These are phyloP conservation scores for Babesia bovis DNA, from an alignment of 169 alveolate species.

Conservation along the genomic window DNA sequence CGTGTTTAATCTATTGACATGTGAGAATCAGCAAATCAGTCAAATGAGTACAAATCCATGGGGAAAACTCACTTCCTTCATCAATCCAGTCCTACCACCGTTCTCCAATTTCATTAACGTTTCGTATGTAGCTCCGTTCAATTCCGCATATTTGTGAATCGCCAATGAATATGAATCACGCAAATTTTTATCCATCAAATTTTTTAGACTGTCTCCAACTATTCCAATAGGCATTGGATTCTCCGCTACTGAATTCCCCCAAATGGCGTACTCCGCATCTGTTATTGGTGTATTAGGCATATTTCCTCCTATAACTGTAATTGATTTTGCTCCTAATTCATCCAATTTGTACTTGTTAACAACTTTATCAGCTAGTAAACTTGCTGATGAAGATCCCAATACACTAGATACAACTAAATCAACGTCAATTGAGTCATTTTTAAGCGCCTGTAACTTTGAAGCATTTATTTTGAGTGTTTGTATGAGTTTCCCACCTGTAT, in stretches of 20 bases:
- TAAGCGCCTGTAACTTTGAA: conserved; percentile 18
- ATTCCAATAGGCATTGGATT: conserved; percentile 68
- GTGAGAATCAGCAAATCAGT: neutral
- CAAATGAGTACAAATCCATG: neutral
- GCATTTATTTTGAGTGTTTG: conserved; percentile 42
- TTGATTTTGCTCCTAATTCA: conserved; percentile 38
- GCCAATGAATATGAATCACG: conserved; percentile 43
- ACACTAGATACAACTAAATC: conserved; percentile 31
- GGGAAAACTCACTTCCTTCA: conserved; percentile 44
- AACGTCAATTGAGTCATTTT: conserved; percentile 42
- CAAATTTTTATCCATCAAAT: conserved; percentile 13
- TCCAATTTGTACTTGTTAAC: conserved; percentile 9
- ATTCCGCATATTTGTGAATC: conserved; percentile 47
- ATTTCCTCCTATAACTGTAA: conserved; percentile 61
- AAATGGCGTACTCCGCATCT: conserved; percentile 47
- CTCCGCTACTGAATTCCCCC: conserved; percentile 63
- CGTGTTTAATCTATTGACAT: conserved; percentile 42
- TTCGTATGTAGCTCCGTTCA: conserved; percentile 65
- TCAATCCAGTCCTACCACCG: conserved; percentile 39
- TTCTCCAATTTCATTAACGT: conserved; percentile 20
- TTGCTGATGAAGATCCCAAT: conserved; percentile 35
- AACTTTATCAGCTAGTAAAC: neutral
- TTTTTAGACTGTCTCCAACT: conserved; percentile 40
- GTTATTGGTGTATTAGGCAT: conserved; percentile 66
- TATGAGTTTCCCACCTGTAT: conserved; percentile 59